Evolutionary conservation across 2,329 filamentous ascomycete genomes (phyloP).

Genomic region (Niveomyces coronatus): DNA sequence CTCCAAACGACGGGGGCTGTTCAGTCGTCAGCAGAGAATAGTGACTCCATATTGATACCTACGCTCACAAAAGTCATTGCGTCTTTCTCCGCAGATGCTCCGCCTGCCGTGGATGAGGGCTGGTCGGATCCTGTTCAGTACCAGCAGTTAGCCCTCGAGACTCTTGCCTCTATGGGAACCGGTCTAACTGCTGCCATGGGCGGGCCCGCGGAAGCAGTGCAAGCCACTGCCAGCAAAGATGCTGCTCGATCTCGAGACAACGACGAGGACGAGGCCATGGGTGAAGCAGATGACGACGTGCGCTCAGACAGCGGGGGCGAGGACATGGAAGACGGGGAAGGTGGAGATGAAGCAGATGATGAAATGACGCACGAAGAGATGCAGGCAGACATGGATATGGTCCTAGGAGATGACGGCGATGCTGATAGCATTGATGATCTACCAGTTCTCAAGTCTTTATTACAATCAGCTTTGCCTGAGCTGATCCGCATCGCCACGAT

Average conservation of each 20-base stretch:
- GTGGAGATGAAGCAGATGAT: conserved; percentile 30
- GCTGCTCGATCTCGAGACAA: conserved; percentile 22
- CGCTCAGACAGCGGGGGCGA: conserved; percentile 26
- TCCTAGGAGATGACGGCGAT: conserved; percentile 39
- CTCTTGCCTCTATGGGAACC: conserved; percentile 54
- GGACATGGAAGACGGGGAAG: conserved; percentile 25
- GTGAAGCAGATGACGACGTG: conserved; percentile 23
- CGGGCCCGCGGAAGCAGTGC: conserved; percentile 8
- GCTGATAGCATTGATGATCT: conserved; percentile 36
- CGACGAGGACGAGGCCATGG: conserved; percentile 27
- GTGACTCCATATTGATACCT: conserved; percentile 25
- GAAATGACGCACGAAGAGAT: conserved; percentile 48
- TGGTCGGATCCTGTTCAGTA: conserved; percentile 35
- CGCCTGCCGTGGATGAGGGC: conserved; percentile 20
- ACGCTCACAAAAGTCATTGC: conserved; percentile 25
- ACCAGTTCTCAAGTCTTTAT: conserved; percentile 38
- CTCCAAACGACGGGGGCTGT: conserved; percentile 19
- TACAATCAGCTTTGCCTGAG: conserved; percentile 27
- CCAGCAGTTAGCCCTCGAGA: conserved; percentile 47
- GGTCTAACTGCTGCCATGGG: conserved; percentile 40
- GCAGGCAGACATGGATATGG: conserved; percentile 54
- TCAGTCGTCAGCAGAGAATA: conserved; percentile 17
- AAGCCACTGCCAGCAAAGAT: conserved; percentile 17
- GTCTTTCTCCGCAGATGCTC: conserved; percentile 17
- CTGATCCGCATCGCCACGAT: conserved; percentile 37